Percentiles rank a stretch among this genome's conserved stretches.
Evolutionary conservation across 2,329 filamentous ascomycete species (phyloP).

Genomic region (Dothiorella sarmentorum): DNA sequence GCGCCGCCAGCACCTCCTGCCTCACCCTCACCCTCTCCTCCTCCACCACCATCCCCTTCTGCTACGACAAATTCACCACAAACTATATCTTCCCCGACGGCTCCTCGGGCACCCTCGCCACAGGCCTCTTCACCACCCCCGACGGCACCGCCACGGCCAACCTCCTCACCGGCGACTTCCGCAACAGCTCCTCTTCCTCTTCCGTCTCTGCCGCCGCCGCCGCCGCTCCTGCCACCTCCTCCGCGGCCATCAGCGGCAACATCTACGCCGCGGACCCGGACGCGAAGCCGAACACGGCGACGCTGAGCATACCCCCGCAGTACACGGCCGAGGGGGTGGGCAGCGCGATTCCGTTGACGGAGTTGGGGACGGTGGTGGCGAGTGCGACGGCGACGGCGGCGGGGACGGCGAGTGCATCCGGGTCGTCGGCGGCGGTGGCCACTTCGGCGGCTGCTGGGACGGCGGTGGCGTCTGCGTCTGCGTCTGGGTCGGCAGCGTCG

Average conservation of each 20-base stretch:
- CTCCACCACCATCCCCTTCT: slow-evolving; percentile 44
- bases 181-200: slow-evolving; percentile 29
- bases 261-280: slow-evolving; percentile 41
- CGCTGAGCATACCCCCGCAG: slow-evolving; percentile 43
- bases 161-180: slow-evolving; percentile 45
- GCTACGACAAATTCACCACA: slow-evolving; percentile 53
- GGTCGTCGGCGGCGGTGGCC: slow-evolving; percentile 1
- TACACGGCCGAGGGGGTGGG: slow-evolving; percentile 47
- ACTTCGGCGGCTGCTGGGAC: not conserved
- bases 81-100: slow-evolving; percentile 48
- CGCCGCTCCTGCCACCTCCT: too few species aligned
- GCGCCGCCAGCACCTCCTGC: slow-evolving; percentile 39
- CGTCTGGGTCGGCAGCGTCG: not conserved
- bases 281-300: slow-evolving; percentile 44
- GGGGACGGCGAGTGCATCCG: slow-evolving; percentile 27
- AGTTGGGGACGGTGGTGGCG: slow-evolving; percentile 37
- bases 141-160: slow-evolving; percentile 40
- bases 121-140: slow-evolving; percentile 41
- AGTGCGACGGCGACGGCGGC: slow-evolving; percentile 26
- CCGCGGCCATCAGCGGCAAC: slow-evolving; percentile 42
- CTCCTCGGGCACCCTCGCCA: slow-evolving; percentile 45
- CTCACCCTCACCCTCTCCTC: slow-evolving; percentile 40
- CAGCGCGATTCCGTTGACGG: slow-evolving; percentile 44
- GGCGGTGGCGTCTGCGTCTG: slow-evolving; percentile 19
- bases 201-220: too few species aligned